Evolutionary conservation across 2,329 filamentous ascomycete genomes (phyloP).

Genomic region (Fusarium brevicatenulatum): DNA sequence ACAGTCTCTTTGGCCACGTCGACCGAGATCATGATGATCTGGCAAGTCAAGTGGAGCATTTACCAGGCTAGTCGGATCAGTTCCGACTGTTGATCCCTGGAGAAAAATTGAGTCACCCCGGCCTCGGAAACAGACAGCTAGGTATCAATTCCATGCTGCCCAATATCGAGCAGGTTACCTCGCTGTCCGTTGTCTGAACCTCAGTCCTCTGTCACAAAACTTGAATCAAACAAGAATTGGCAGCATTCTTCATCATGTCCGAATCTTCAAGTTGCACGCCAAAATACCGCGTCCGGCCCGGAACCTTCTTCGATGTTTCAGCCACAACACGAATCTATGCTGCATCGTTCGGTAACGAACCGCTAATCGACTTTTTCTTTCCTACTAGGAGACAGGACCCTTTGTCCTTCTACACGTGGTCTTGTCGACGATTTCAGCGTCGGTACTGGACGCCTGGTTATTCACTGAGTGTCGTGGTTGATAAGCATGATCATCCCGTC

Average conservation of each 20-base stretch:
- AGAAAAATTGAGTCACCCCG: background rate
- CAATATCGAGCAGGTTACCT: background rate
- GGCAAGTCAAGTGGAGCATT: background rate
- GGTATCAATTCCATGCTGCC: background rate
- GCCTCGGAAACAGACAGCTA: background rate
- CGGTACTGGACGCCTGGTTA: slow-evolving; percentile 11
- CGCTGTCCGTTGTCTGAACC: too few species aligned
- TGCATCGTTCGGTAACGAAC: background rate
- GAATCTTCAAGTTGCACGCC: background rate
- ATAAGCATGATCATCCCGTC: slow-evolving; percentile 1
- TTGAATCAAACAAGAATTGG: too few species aligned
- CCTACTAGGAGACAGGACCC: background rate
- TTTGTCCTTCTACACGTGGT: background rate
- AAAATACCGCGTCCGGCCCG: slow-evolving; percentile 10
- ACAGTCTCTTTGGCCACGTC: too few species aligned
- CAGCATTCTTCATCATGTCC: background rate
- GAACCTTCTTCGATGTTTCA: slow-evolving; percentile 1
- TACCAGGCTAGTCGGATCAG: background rate
- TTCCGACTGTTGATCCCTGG: background rate
- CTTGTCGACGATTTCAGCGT: background rate
- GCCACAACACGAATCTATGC: slow-evolving; percentile 2
- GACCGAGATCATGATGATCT: background rate
- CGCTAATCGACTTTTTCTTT: slow-evolving; percentile 6
- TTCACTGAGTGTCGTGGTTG: background rate
- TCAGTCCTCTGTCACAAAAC: too few species aligned